Evolutionary conservation across 768 basidiomycete genomes (phyloP), one percentile per base, ranked within the genome.

Genomic region (Termitomyces sp.): DNA sequence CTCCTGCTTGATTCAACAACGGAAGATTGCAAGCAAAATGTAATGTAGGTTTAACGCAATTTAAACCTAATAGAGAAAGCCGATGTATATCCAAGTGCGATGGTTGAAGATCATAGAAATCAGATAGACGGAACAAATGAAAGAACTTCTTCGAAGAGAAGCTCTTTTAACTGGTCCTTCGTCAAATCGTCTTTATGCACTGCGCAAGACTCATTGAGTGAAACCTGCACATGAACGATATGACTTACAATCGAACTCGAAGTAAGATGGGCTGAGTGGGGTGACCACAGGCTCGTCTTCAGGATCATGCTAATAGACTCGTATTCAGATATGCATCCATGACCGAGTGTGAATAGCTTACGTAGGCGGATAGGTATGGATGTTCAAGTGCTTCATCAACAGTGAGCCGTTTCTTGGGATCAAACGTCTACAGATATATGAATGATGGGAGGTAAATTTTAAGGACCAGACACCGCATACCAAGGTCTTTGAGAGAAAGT

Each of bases 371-470:
- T 14, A 96, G 79, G 69, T 96, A 96, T 7, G 95, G 94, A 66
- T 98, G 95, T 33, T 88, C 87, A 20, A 99, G 77, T 8, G 94
- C 94, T 62, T 95, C 87, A 67, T 98, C 94, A 43, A 95, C 93
- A 1, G 93, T 93, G 68, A 94, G 87, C 53, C 97, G 88, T 72
- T 95, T 97, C 79, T 94, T 95, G 28, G 97, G 96, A 73, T 97
- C 94, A 73, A 98, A 99, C 0, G 97, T 95, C 88, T 90, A 63
- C 38, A 52, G 42, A 16, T 24, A 56, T 48, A 56, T 58, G 42
- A 49, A 53, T 42, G 30, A 48, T 43, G 9, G 38, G 12, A 35
- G 16, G 10, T 38, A 6, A 32, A 20, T n/a, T 1, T 35, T 33
- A 4, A 43, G 22, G 47, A 12, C n/a, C 13, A 9, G 6, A 30